Base-by-base conservation (phyloP, 768 basidiomycete genomes). In the Steccherinum ochraceum region DNA sequence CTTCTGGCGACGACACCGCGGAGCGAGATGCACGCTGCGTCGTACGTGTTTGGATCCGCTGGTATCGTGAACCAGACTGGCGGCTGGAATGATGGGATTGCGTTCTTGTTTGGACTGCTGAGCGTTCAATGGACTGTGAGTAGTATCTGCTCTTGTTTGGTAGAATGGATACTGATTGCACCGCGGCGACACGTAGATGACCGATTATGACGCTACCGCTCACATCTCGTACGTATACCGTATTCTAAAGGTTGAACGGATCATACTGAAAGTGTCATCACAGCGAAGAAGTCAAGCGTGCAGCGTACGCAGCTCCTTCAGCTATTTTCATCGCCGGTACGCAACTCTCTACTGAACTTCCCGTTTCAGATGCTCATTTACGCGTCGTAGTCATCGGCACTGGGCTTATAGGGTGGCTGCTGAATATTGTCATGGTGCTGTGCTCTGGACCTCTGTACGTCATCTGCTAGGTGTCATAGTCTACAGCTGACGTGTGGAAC, bases 51-150 rank as follows among this genome's bases (percentile, higher is more conserved):
- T 58, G 88, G 87, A 12, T 73, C 80, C 21, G 74, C 65, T 3
- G 87, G 87, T n/a, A 64, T 89, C 46, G 68, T 81, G 44, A 95
- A 95, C 64, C 78, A 83, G 58, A 85, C 89, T 0, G 88, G 89
- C 24, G 90, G 85, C 52, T 84, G 81, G 78, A 84, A 81, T 56
- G 78, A 75, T 39, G 91, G 91, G 0, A 71, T 94, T 41, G 84
- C 89, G 0, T 92, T 93, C 71, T 70, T 91, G 19, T 84, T 95
- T 57, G 92, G 91, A 21, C 67, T 93, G 46, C 73, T 93, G 25
- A 86, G 83, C 52, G 92, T 94, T 19, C 89, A 92, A 63, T 92
- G 89, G 87, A 89, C 87, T 57, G 84, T 89, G 58, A 26, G 83
- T 69, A 7, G n/a, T n/a, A n/a, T n/a, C n/a, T n/a, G n/a, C n/a